Base-by-base conservation (phyloP, 2,329 filamentous ascomycete genomes). In the Aureobasidium zeae region DNA sequence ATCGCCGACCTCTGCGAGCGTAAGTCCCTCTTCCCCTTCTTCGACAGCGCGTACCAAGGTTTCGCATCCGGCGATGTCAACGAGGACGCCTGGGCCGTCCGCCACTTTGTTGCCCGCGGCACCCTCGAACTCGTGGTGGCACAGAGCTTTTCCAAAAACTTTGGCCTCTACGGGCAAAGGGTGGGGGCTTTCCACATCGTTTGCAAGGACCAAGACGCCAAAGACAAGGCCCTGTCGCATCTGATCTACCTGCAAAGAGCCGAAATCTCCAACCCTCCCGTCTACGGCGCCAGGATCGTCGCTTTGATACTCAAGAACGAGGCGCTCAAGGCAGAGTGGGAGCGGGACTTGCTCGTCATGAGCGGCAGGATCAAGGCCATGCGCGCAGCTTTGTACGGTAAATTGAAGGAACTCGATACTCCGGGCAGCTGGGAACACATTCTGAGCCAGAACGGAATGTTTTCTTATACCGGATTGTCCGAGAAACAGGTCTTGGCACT, bases 361-460 rank as follows among this genome's bases (percentile, higher is more conserved):
- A 85, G 84, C 19, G 86, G 88, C 15, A 81, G 88, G 49, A 94
- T 96, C 67, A 86, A 83, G 52, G 73, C 75, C 57, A 94, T 94
- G 88, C 79, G 88, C 48, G 76, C 76, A 55, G 76, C 74, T 4
- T 68, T 95, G 54, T 76, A 85, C 39, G 67, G 69, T 45, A 83
- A 86, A 62, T 75, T 95, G 9, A 86, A 94, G 66, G 75, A 78
- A 55, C 74, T 86, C 42, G 77, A 76, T 17, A 94, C 87, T 0
- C 86, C 87, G 0, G 87, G 87, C 15, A 80, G 76, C 12, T 95
- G 89, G 88, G 84, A 86, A 58, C 89, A 96, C 66, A 91, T 96
- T 60, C n/a, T 46, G 3, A 19, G 37, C 7, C 43, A 95, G 73
- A 95, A 94, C 60, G 88, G 88, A 68, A 95, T 95, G 89, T 95